Evolutionary conservation across 140 eudicot genomes (phyloP).

Genomic region (Flaveria floridana): DNA sequence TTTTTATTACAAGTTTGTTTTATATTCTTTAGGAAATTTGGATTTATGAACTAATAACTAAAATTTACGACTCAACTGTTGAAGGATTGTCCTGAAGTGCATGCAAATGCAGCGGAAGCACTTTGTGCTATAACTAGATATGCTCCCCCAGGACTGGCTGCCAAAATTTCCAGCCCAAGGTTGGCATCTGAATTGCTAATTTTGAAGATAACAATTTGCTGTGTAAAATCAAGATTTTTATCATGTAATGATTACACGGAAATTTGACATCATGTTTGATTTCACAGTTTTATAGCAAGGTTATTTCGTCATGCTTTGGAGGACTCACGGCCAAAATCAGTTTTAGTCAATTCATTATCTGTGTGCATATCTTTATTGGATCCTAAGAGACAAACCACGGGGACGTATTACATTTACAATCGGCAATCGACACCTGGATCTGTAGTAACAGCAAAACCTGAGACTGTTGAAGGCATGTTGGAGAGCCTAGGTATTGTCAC

Average conservation of each 20-base stretch:
- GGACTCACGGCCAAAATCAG: conserved; percentile 90
- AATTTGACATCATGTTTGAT: conserved; percentile 10
- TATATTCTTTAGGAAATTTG: conserved; percentile 11
- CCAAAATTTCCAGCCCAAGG: conserved; percentile 94
- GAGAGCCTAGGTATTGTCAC: conserved; percentile 67
- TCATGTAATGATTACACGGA: conserved; percentile 4
- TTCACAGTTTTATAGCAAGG: conserved; percentile 68
- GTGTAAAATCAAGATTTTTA: not conserved
- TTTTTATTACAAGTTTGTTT: not conserved
- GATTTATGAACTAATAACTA: conserved; percentile 14
- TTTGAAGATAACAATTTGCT: conserved; percentile 11
- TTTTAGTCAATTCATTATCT: conserved; percentile 75
- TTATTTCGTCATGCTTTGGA: conserved; percentile 85
- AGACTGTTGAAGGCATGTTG: conserved; percentile 90
- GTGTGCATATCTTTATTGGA: conserved; percentile 88
- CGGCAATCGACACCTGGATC: conserved; percentile 71
- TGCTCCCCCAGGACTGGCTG: conserved; percentile 83
- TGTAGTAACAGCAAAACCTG: conserved; percentile 58
- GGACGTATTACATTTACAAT: conserved; percentile 60
- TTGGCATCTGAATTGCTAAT: conserved; percentile 24
- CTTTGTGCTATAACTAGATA: conserved; percentile 85
- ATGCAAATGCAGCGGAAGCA: conserved; percentile 95
- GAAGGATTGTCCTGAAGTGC: conserved; percentile 97
- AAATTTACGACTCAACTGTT: conserved; percentile 22
- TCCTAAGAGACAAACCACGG: conserved; percentile 78